Evolutionary conservation across 2,329 filamentous ascomycete species (phyloP).

Genomic region (Ambrosiella xylebori): DNA sequence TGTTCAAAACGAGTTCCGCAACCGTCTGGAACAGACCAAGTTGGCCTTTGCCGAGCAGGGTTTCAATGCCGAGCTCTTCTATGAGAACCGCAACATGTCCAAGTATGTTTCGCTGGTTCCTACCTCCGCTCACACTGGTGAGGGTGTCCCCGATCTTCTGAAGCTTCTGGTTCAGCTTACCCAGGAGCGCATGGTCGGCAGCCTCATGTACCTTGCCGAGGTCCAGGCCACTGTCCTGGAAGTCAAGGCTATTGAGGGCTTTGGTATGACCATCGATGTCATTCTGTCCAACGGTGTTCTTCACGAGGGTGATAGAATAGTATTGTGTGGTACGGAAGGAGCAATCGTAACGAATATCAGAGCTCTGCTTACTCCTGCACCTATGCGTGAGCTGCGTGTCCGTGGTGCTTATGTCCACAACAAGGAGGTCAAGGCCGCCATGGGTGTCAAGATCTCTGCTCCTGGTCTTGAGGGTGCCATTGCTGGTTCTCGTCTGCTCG

Average conservation of each 20-base stretch:
- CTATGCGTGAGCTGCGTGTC: slow-evolving; percentile 82
- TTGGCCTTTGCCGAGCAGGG: slow-evolving; percentile 88
- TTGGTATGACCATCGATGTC: slow-evolving; percentile 97
- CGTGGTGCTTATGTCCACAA: slow-evolving; percentile 97
- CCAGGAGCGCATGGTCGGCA: slow-evolving; percentile 92
- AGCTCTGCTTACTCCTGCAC: slow-evolving; percentile 80
- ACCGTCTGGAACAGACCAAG: slow-evolving; percentile 80
- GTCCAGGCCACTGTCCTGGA: slow-evolving; percentile 95
- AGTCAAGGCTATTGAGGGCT: slow-evolving; percentile 97
- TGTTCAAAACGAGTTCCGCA: slow-evolving; percentile 86
- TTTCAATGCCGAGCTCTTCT: slow-evolving; percentile 94
- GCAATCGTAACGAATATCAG: slow-evolving; percentile 90
- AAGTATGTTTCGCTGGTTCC: slow-evolving; percentile 89
- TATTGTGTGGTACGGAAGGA: slow-evolving; percentile 91
- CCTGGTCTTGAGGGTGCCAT: slow-evolving; percentile 93
- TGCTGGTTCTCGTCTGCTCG: slow-evolving; percentile 83
- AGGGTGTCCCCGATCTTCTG: slow-evolving; percentile 97
- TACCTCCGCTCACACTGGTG: slow-evolving; percentile 94
- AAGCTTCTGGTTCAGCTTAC: slow-evolving; percentile 86
- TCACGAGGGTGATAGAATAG: slow-evolving; percentile 82
- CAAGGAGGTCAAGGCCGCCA: slow-evolving; percentile 94
- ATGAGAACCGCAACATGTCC: slow-evolving; percentile 95
- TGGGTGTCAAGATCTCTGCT: slow-evolving; percentile 97
- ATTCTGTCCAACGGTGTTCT: slow-evolving; percentile 91
- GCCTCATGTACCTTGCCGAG: slow-evolving; percentile 95